Conservation (phyloP, 495 filamentous ascomycete species). For the Penicillium manginii region DNA sequence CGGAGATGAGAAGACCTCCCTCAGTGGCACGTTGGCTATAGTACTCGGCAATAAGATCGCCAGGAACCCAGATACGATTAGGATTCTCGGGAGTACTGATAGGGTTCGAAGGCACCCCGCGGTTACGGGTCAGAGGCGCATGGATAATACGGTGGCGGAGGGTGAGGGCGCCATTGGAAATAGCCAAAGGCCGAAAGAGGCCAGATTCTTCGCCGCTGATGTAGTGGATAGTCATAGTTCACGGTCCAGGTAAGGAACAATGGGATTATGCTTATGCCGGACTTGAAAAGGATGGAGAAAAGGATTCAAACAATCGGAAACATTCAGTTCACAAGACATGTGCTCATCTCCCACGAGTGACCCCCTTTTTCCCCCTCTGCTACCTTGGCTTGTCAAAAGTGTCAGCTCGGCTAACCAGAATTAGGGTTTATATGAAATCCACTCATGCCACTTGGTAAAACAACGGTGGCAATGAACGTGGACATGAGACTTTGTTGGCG, state of each 20-base stretch:
- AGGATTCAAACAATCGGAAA: neutral
- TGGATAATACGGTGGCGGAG: constrained; percentile 59
- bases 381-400: constrained; percentile 13
- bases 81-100: constrained; percentile 44
- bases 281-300: constrained; percentile 1
- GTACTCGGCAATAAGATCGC: constrained; percentile 54
- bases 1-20: constrained; percentile 59
- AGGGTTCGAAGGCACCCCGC: constrained; percentile 43
- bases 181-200: constrained; percentile 58
- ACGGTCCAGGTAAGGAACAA: constrained; percentile 1
- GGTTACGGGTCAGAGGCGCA: constrained; percentile 60
- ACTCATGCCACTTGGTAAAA: constrained; percentile 14
- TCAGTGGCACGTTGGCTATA: constrained; percentile 56
- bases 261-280: constrained; percentile 6
- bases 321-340: neutral
- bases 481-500: constrained; percentile 9
- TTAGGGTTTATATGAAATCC: constrained; percentile 20
- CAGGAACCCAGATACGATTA: constrained; percentile 51
- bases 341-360: neutral
- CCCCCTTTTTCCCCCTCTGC: neutral
- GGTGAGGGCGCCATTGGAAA: constrained; percentile 50
- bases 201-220: constrained; percentile 28
- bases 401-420: constrained; percentile 18
- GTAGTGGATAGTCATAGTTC: constrained; percentile 31
- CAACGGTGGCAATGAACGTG: constrained; percentile 17